These are phyloP conservation scores for Cymbopogon citratus DNA, from an alignment of 176 grass and related monocot genomes.

Conservation along the genomic window DNA sequence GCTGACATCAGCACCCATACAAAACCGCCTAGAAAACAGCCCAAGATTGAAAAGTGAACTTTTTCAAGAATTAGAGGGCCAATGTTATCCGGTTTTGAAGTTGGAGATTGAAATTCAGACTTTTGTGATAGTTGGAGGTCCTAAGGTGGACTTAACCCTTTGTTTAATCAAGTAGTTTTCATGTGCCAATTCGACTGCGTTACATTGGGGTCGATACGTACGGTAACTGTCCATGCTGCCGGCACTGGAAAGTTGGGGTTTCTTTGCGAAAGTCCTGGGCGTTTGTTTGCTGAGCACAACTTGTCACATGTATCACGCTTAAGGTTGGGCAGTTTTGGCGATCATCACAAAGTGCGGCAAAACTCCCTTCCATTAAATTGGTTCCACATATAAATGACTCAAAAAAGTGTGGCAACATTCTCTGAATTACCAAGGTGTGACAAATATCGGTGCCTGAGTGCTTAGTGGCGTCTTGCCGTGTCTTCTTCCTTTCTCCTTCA, in stretches of 20 bases:
- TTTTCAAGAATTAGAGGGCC: too few relatives aligned
- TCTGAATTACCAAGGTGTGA: background rate
- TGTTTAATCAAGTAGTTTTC: constrained; percentile 11
- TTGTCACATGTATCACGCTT: background rate
- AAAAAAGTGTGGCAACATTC: background rate
- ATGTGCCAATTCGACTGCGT: background rate
- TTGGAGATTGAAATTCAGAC: too few relatives aligned
- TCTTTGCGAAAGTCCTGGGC: background rate
- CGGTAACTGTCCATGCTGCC: background rate
- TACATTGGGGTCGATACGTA: constrained; percentile 16
- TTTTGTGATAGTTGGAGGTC: too few relatives aligned
- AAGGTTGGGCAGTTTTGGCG: background rate
- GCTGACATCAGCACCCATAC: too few relatives aligned
- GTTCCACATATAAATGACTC: background rate
- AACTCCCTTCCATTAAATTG: background rate
- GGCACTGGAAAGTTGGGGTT: background rate
- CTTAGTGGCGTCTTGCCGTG: too few relatives aligned
- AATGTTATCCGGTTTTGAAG: too few relatives aligned
- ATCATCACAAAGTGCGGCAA: background rate
- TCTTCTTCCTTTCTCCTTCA: too few relatives aligned
- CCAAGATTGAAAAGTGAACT: too few relatives aligned
- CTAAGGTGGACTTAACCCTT: too few relatives aligned
- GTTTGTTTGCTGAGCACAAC: background rate
- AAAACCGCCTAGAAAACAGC: too few relatives aligned
- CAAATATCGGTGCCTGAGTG: too few relatives aligned